These are phyloP conservation scores for Sclerotinia sclerotiorum DNA, from an alignment of 2,329 filamentous ascomycete genomes.

Conservation along the genomic window DNA sequence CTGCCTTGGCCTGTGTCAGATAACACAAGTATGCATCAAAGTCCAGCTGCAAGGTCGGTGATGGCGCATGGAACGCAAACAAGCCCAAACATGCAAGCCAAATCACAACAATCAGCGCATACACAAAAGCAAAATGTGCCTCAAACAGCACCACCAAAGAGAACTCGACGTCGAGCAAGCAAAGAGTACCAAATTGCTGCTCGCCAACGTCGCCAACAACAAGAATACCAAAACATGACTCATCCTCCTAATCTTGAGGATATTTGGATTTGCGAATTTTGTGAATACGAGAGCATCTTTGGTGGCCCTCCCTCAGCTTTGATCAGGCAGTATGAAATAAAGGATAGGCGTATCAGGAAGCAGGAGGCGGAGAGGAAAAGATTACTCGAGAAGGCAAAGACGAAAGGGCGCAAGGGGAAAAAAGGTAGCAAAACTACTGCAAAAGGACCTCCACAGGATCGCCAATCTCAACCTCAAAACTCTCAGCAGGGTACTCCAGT, in stretches of 20 bases:
- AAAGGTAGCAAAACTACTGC: slow-evolving; percentile 64
- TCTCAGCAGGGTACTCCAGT: slow-evolving; percentile 42
- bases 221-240: slow-evolving; percentile 73
- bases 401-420: slow-evolving; percentile 86
- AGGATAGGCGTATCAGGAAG: slow-evolving; percentile 81
- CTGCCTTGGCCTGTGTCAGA: slow-evolving; percentile 67
- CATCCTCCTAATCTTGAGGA: slow-evolving; percentile 71
- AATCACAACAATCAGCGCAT: slow-evolving; percentile 39
- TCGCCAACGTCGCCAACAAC: slow-evolving; percentile 72
- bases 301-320: slow-evolving; percentile 81
- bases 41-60: slow-evolving; percentile 33
- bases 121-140: slow-evolving; percentile 43
- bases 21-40: slow-evolving; percentile 32
- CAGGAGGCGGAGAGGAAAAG: slow-evolving; percentile 83
- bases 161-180: slow-evolving; percentile 65
- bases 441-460: slow-evolving; percentile 35
- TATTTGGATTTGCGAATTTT: slow-evolving; percentile 96
- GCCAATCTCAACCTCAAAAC: slow-evolving; percentile 36
- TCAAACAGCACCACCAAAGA: slow-evolving; percentile 48
- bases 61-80: slow-evolving; percentile 41
- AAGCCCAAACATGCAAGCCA: slow-evolving; percentile 36
- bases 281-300: slow-evolving; percentile 95
- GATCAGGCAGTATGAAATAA: slow-evolving; percentile 90
- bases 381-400: slow-evolving; percentile 87
- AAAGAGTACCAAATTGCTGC: slow-evolving; percentile 75